Conservation (phyloP, 805 yeast genomes). For the Kodamaea leandrae region DNA sequence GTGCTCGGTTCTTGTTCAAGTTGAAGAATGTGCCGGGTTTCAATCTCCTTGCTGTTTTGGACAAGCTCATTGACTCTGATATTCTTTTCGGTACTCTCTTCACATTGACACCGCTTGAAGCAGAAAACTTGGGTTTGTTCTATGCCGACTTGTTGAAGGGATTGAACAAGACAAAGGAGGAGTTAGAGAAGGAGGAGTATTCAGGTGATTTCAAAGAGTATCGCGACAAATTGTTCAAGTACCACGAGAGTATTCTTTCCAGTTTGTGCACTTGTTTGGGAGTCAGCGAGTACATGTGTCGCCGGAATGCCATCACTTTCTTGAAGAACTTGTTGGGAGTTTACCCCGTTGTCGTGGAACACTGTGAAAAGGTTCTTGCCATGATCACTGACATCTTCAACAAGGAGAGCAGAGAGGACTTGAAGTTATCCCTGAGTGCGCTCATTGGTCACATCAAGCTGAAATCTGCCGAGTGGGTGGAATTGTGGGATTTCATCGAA, state of each 20-base stretch:
- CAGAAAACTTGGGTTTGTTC: slow-evolving; percentile 80
- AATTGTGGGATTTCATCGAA: slow-evolving; percentile 55
- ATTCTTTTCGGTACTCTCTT: slow-evolving; percentile 58
- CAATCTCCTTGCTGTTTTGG: slow-evolving; percentile 38
- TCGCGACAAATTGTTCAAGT: too few relatives aligned
- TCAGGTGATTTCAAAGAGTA: neutral
- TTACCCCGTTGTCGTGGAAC: slow-evolving; percentile 68
- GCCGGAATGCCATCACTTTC: slow-evolving; percentile 77
- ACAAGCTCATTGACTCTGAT: slow-evolving; percentile 46
- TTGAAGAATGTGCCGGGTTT: slow-evolving; percentile 42
- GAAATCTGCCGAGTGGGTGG: slow-evolving; percentile 48
- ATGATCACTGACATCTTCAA: slow-evolving; percentile 47
- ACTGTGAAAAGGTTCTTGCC: slow-evolving; percentile 51
- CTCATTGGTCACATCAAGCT: slow-evolving; percentile 64
- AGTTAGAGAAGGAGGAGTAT: slow-evolving; percentile 1
- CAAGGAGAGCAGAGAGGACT: slow-evolving; percentile 71
- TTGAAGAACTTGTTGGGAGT: slow-evolving; percentile 61
- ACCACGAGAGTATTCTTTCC: slow-evolving; percentile 51
- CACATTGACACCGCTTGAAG: slow-evolving; percentile 71
- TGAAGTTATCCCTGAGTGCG: slow-evolving; percentile 74
- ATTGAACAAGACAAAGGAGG: slow-evolving; percentile 19
- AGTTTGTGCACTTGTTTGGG: slow-evolving; percentile 44
- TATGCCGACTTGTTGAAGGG: slow-evolving; percentile 51
- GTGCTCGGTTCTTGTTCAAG: slow-evolving; percentile 57
- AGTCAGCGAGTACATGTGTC: slow-evolving; percentile 66